Percentiles rank a stretch among this genome's conserved stretches.
Evolutionary conservation across 2,329 filamentous ascomycete genomes (phyloP).

Genomic region (Macrophomina tecta): DNA sequence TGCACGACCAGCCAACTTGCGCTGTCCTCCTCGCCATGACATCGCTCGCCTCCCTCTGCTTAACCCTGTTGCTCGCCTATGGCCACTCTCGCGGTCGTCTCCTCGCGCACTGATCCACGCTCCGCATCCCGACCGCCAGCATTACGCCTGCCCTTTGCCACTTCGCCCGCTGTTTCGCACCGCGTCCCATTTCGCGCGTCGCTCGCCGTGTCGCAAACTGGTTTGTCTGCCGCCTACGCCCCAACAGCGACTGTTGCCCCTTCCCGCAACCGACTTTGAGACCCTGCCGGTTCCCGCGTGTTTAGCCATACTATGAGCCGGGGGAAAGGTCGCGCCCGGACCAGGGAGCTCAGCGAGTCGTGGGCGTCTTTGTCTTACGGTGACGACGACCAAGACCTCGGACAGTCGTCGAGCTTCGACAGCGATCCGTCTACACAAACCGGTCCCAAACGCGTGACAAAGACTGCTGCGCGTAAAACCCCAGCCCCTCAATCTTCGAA

Average conservation of each 20-base stretch:
- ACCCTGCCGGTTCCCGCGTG: neutral
- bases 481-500: slow-evolving; percentile 26
- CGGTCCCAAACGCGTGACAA: neutral
- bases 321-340: slow-evolving; percentile 31
- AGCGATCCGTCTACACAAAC: neutral
- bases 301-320: slow-evolving; percentile 8
- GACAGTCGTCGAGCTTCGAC: slow-evolving; percentile 30
- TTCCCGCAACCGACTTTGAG: neutral
- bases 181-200: neutral
- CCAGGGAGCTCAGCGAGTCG: slow-evolving; percentile 35
- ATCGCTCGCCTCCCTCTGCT: neutral
- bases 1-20: neutral
- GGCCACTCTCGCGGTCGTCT: neutral
- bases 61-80: slow-evolving; percentile 2
- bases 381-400: slow-evolving; percentile 32
- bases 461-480: neutral
- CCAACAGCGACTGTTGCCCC: neutral
- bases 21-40: neutral
- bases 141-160: slow-evolving; percentile 7
- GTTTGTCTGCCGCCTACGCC: slow-evolving; percentile 5
- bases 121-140: neutral
- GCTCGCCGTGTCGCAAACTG: slow-evolving; percentile 5
- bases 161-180: slow-evolving; percentile 7
- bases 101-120: neutral
- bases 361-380: slow-evolving; percentile 41